Conservation (phyloP, 805 yeast species). For the Henningerozyma blattae region DNA sequence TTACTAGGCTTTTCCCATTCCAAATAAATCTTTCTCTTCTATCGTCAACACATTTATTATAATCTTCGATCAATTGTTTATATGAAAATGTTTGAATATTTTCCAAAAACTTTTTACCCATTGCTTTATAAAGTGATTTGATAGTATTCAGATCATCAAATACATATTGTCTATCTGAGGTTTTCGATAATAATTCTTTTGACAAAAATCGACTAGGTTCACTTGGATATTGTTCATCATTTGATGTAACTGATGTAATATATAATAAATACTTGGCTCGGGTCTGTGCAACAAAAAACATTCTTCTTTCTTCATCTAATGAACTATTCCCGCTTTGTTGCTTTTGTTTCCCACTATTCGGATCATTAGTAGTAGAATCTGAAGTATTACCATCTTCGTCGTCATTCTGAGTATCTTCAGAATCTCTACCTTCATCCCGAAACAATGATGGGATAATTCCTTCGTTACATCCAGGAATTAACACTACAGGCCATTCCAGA, state of each 20-base stretch:
- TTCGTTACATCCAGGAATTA: slow-evolving; percentile 61
- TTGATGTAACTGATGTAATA: slow-evolving; percentile 22
- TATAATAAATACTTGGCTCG: slow-evolving; percentile 57
- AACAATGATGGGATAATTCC: slow-evolving; percentile 52
- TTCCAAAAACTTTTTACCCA: slow-evolving; percentile 6
- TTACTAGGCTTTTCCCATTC: slow-evolving; percentile 15
- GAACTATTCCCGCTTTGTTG: slow-evolving; percentile 10
- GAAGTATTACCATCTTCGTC: slow-evolving; percentile 7
- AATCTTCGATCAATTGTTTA: slow-evolving; percentile 16
- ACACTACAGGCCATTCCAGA: slow-evolving; percentile 89
- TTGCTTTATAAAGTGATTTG: slow-evolving; percentile 11
- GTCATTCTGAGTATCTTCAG: slow-evolving; percentile 6
- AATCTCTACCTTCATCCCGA: slow-evolving; percentile 14
- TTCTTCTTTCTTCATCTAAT: slow-evolving; percentile 67
- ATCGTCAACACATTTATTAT: slow-evolving; percentile 15
- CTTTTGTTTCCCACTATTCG: slow-evolving; percentile 3
- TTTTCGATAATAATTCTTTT: slow-evolving; percentile 14
- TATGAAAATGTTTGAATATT: slow-evolving; percentile 11
- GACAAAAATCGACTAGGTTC: slow-evolving; percentile 23
- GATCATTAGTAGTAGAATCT: slow-evolving; percentile 2
- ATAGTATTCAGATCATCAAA: slow-evolving; percentile 13
- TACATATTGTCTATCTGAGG: slow-evolving; percentile 18
- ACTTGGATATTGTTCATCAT: slow-evolving; percentile 14
- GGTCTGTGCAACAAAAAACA: slow-evolving; percentile 81
- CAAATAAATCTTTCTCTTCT: slow-evolving; percentile 21